Percentiles rank a stretch among this genome's conserved stretches.
These are phyloP conservation scores for Metschnikowia vanudenii DNA, from an alignment of 805 yeast species.

Conservation along the genomic window DNA sequence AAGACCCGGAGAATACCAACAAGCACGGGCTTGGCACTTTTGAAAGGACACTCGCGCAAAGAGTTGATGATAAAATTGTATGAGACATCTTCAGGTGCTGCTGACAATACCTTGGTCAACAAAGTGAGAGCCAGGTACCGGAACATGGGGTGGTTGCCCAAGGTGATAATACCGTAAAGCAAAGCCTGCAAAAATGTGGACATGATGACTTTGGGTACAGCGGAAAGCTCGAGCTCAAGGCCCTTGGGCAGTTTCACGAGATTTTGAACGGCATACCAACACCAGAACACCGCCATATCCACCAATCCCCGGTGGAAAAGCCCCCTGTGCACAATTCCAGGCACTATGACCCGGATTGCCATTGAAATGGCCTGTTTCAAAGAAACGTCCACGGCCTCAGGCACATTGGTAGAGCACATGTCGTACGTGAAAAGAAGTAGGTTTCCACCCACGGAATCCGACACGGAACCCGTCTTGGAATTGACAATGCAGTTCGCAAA, in stretches of 20 bases:
- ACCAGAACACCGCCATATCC: slow-evolving; percentile 37
- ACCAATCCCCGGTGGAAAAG: slow-evolving; percentile 22
- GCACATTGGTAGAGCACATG: slow-evolving; percentile 6
- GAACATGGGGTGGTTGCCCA: slow-evolving; percentile 25
- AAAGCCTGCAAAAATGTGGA: slow-evolving; percentile 32
- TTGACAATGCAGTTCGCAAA: slow-evolving; percentile 27
- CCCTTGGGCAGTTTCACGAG: slow-evolving; percentile 16
- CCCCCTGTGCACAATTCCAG: slow-evolving; percentile 32
- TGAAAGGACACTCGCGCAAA: slow-evolving; percentile 63
- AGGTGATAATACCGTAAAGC: slow-evolving; percentile 20
- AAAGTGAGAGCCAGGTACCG: slow-evolving; percentile 53
- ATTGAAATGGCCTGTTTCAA: slow-evolving; percentile 21
- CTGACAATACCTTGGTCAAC: slow-evolving; percentile 59
- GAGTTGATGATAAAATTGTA: slow-evolving; percentile 65
- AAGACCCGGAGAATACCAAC: slow-evolving; percentile 72
- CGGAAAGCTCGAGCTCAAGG: slow-evolving; percentile 30
- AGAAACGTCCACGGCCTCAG: slow-evolving; percentile 9
- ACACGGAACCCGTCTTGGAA: slow-evolving; percentile 26
- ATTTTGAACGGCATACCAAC: slow-evolving; percentile 36
- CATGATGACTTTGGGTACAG: slow-evolving; percentile 31
- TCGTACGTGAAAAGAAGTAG: slow-evolving; percentile 19
- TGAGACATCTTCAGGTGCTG: slow-evolving; percentile 53
- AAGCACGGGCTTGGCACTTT: slow-evolving; percentile 55
- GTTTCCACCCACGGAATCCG: slow-evolving; percentile 31
- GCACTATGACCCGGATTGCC: slow-evolving; percentile 32